Conservation (phyloP, 306 rosid species). For the Trifolium repens region DNA sequence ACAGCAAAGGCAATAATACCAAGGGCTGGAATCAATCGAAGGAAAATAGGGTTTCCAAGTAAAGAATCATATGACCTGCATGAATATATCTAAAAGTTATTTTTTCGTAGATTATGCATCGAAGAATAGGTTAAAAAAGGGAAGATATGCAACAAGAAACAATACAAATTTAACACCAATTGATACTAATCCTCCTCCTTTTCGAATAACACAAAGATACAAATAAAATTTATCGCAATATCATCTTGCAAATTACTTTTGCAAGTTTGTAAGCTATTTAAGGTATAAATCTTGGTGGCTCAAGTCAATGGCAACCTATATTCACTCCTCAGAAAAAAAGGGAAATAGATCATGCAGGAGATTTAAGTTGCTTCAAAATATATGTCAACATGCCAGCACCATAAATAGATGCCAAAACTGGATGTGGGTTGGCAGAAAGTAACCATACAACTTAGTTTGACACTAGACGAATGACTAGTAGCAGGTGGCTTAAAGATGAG, state of each 20-base stretch:
- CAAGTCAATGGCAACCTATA: constrained; percentile 31
- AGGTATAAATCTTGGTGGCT: constrained; percentile 19
- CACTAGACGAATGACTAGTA: constrained; percentile 25
- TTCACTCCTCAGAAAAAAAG: constrained; percentile 32
- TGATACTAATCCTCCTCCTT: constrained; percentile 21
- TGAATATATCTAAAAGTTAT: constrained; percentile 25
- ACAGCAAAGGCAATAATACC: constrained; percentile 88
- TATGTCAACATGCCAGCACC: constrained; percentile 30
- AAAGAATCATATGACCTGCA: constrained; percentile 75
- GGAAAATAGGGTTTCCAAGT: constrained; percentile 59
- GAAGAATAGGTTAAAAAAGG: constrained; percentile 7
- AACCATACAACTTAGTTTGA: constrained; percentile 27
- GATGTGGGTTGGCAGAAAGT: neutral
- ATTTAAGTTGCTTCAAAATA: constrained; percentile 26
- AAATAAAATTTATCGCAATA: constrained; percentile 18
- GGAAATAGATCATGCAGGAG: constrained; percentile 4
- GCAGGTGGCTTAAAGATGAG: constrained; percentile 24
- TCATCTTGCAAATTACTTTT: constrained; percentile 27
- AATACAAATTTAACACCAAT: constrained; percentile 23
- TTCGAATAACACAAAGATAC: constrained; percentile 9
- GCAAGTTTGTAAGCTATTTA: constrained; percentile 35
- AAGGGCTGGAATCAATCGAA: constrained; percentile 75
- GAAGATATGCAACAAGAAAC: constrained; percentile 29
- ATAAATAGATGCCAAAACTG: constrained; percentile 30
- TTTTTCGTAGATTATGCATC: constrained; percentile 20